Conservation (phyloP, 345 rosid genomes). For the Eucalyptus curtisii region DNA sequence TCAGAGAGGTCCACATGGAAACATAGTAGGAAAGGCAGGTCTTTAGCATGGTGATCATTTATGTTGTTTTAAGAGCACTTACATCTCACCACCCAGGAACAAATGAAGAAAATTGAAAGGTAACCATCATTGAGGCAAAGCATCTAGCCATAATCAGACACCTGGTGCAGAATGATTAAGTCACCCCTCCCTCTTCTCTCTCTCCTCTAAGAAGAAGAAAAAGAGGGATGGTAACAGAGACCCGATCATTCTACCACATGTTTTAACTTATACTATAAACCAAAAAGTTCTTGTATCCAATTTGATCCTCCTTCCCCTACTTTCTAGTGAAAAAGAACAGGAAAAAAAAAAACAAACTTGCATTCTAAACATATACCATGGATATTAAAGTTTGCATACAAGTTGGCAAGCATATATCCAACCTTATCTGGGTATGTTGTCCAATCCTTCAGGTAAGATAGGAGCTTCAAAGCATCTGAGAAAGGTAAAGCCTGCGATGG, state of each 20-base stretch:
- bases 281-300: background rate
- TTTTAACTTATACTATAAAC: background rate
- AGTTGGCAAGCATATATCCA: background rate
- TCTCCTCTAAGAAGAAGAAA: background rate
- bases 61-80: background rate
- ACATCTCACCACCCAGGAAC: background rate
- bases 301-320: background rate
- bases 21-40: background rate
- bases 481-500: conserved; percentile 67
- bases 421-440: conserved; percentile 78
- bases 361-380: background rate
- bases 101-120: background rate
- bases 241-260: background rate
- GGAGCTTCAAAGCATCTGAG: conserved; percentile 83
- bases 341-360: background rate
- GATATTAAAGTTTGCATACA: background rate
- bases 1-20: background rate
- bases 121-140: background rate
- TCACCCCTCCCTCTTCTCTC: background rate
- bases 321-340: background rate
- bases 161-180: background rate
- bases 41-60: background rate
- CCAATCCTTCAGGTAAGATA: conserved; percentile 70
- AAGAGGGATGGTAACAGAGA: background rate
- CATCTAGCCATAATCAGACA: background rate